A percentile compares a stretch with the other conserved stretches of the same genome.
These are phyloP conservation scores for Penicillium frequentans DNA, from an alignment of 2,329 filamentous ascomycete species.

Conservation along the genomic window DNA sequence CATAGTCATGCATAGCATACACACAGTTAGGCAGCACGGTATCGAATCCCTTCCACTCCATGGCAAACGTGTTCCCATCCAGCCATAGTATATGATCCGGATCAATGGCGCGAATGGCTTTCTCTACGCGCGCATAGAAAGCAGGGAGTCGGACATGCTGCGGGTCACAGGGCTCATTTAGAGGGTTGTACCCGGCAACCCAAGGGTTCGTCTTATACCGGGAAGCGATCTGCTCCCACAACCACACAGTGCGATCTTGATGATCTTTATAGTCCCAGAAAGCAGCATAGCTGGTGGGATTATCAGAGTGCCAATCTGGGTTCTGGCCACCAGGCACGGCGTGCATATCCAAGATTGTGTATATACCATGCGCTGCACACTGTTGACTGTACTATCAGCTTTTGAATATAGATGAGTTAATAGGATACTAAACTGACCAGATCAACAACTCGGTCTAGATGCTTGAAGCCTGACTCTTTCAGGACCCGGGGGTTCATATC, in stretches of 20 bases:
- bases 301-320: slow-evolving; percentile 54
- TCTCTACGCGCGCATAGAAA: slow-evolving; percentile 50
- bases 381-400: slow-evolving; percentile 3
- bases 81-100: slow-evolving; percentile 49
- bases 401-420: background rate
- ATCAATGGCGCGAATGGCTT: slow-evolving; percentile 48
- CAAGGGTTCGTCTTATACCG: slow-evolving; percentile 48
- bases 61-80: slow-evolving; percentile 48
- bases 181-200: slow-evolving; percentile 55
- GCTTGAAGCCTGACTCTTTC: slow-evolving; percentile 49
- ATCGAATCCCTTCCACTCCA: slow-evolving; percentile 49
- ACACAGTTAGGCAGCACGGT: slow-evolving; percentile 46
- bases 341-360: slow-evolving; percentile 54
- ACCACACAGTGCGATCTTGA: slow-evolving; percentile 51
- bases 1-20: slow-evolving; percentile 49
- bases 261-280: slow-evolving; percentile 55
- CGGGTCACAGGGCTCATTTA: slow-evolving; percentile 54
- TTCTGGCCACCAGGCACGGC: slow-evolving; percentile 52
- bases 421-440: slow-evolving; percentile 27
- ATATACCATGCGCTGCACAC: slow-evolving; percentile 50
- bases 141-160: slow-evolving; percentile 46
- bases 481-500: slow-evolving; percentile 49
- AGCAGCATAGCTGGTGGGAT: slow-evolving; percentile 44
- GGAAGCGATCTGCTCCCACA: slow-evolving; percentile 50
- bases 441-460: slow-evolving; percentile 49